A percentile compares a stretch with the other conserved stretches of the same genome.
Evolutionary conservation across 2,329 filamentous ascomycete species (phyloP).

Genomic region (Delphinella strobiligena): DNA sequence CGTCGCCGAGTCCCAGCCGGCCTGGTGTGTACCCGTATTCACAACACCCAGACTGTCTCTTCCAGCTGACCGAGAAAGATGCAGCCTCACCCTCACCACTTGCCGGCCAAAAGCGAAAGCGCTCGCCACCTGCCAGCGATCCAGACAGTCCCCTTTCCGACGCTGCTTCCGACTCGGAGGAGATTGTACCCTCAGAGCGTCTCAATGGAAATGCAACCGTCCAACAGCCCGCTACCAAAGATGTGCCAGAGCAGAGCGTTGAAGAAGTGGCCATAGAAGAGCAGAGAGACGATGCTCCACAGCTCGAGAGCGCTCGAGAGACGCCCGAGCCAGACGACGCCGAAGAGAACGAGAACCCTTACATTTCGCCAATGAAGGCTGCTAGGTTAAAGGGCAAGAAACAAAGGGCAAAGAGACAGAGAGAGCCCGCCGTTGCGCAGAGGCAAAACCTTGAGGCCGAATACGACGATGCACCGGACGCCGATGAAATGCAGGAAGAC

Average conservation of each 20-base stretch:
- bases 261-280: too few relatives aligned
- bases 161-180: conserved; percentile 20
- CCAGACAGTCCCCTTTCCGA: conserved; percentile 26
- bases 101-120: conserved; percentile 31
- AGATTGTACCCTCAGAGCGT: conserved; percentile 16
- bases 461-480: conserved; percentile 22
- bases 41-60: too few relatives aligned
- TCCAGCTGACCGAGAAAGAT: too few relatives aligned
- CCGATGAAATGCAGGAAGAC: conserved; percentile 31
- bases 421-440: conserved; percentile 17
- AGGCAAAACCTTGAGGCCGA: conserved; percentile 29
- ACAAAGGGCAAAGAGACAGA: conserved; percentile 3
- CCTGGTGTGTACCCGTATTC: not conserved
- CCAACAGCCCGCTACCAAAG: conserved; percentile 13
- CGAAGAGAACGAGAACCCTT: conserved; percentile 21
- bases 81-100: conserved; percentile 4
- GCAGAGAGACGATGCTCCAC: too few relatives aligned
- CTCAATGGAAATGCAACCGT: too few relatives aligned
- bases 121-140: conserved; percentile 22
- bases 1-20: conserved; percentile 3
- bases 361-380: conserved; percentile 8
- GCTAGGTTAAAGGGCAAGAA: conserved; percentile 6
- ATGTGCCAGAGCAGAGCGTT: conserved; percentile 6
- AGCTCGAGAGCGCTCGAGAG: conserved; percentile 7
- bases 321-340: conserved; percentile 13